Evolutionary conservation across 2,329 filamentous ascomycete species (phyloP), one percentile per base, ranked within the genome.

Genomic region (Monilinia polystroma): DNA sequence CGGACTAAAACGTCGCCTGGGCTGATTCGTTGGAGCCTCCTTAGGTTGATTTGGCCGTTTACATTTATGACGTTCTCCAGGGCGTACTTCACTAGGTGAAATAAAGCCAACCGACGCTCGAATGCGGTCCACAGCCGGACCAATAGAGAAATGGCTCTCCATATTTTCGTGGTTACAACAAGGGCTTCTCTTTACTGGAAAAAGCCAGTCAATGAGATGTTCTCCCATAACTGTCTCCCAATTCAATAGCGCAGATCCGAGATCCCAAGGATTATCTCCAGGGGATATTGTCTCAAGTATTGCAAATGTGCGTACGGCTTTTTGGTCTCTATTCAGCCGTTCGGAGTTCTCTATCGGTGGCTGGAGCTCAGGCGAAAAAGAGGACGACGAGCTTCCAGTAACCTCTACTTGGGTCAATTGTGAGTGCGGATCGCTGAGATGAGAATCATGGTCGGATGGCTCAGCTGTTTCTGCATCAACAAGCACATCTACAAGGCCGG

Each of bases 241-340:
- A 74, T 98, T 98, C 38, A 81, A 79, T 69, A 84, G 82, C 11
- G 79, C 79, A 41, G 77, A 80, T 2, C 90, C 91, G 0, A 95
- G 80, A 72, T 96, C 86, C 88, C 92, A 99, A 0, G 92, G 92
- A 72, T 97, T 97, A 72, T 95, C 89, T 12, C 91, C 89, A 0
- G 86, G 83, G 3, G 86, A 81, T 0, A 90, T 14, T 54, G 69
- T 91, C 68, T 86, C 84, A 2, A 97, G 81, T 52, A 98, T 89
- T 16, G 91, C 92, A 75, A 96, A 98, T 14, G 85, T 90, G 38
- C 88, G 85, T 6, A 80, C 82, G 32, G 87, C 85, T 68, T 66
- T 69, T 3, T 66, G 66, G 62, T 75, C 71, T 66, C 75, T 70
- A 29, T 6, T 29, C 18, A 41, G 16, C 26, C 10, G 59, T 23